Evolutionary conservation across 805 yeast genomes (phyloP), one percentile per base, ranked within the genome.

Genomic region (Isabelozyma gotoi): DNA sequence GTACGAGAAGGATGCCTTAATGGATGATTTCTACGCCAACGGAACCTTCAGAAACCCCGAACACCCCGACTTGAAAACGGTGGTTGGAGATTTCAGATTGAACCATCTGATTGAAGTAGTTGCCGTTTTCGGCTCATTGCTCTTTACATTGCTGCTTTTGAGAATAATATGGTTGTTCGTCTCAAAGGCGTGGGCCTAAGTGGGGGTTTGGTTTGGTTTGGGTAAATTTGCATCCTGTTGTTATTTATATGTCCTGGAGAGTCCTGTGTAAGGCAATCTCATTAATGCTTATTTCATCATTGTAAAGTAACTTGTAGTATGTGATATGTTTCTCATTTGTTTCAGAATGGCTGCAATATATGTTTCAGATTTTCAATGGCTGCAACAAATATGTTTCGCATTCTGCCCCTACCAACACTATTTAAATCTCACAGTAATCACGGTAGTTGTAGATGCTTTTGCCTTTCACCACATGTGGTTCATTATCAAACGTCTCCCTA

Each of bases 1-100:
- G 98, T 56, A 67, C 15, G 84, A 80, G 49, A 94, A 94, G 62
- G 98, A 94, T 63, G 65, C 62, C 38, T 60, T 84, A 39, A 71
- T 94, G 80, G 82, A 76, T n/a, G 57, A 60, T 14, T 88, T 80
- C 54, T 83, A 79, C 56, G 56, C 67, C 11, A 65, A 68, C 10
- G 90, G 92, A 6, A 50, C 70, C 2, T 84, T 85, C 47, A 63
- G 59, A 11, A 60, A 55, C 15, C 49, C 57, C 1, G 46, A 45
- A 8, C 39, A 33, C 11, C 52, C 52, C 4, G 51, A 52, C n/a
- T 32, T 39, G 18, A 47, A 50, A 33, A 55, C 58, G 1, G 60
- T 62, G 14, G 49, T 40, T 4, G 68, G 58, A 1, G 56, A 57
- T 17, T 54, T 66, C 36, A 58, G 55, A 36, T 44, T 63, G 14